Evolutionary conservation across 768 basidiomycete genomes (phyloP), one percentile per base, ranked within the genome.

Genomic region (Lactarius sanguifluus): DNA sequence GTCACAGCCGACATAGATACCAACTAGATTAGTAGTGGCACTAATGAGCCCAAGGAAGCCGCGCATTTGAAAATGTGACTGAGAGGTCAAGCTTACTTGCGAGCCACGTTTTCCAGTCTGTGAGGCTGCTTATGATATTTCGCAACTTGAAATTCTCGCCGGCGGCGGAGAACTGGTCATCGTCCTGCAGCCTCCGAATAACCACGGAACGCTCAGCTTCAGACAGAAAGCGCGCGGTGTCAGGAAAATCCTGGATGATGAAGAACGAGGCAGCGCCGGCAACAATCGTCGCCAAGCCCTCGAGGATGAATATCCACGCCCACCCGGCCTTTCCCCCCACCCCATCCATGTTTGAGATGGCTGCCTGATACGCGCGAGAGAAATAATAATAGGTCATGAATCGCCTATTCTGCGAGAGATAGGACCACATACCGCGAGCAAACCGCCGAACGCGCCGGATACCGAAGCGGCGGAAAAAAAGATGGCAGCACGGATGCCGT

Each of bases 231-330:
- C 82, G 88, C 32, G 90, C 91, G 1, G 85, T 89, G 71, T 92
- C 89, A 3, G 91, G 91, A 76, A 92, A 93, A 73, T 92, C 91
- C 71, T 91, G 86, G 65, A 92, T 85, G 72, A 92, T 85, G 82
- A 83, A 92, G 78, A 86, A 92, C 1, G 89, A 91, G 12, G 79
- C 74, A 28, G 74, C 73, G 10, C 87, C 89, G 6, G 87, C 88
- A n/a, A 90, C 18, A 30, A 91, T 80, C 1, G 91, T 91, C 16
- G 77, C 78, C 41, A 91, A 76, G 23, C 90, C 90, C 72, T 90
- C 87, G 15, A 91, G 67, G 63, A 90, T 89, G 82, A 91, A 89
- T 72, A 90, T 89, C 89, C 88, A 90, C 28, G 88, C 79, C 81
- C 82, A 82, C 5, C 74, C 87, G 16, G 87, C 80, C 72, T 86